A percentile compares a stretch with the other conserved stretches of the same genome.
These are phyloP conservation scores for Amphichorda felina DNA, from an alignment of 2,329 filamentous ascomycete genomes.

Conservation along the genomic window DNA sequence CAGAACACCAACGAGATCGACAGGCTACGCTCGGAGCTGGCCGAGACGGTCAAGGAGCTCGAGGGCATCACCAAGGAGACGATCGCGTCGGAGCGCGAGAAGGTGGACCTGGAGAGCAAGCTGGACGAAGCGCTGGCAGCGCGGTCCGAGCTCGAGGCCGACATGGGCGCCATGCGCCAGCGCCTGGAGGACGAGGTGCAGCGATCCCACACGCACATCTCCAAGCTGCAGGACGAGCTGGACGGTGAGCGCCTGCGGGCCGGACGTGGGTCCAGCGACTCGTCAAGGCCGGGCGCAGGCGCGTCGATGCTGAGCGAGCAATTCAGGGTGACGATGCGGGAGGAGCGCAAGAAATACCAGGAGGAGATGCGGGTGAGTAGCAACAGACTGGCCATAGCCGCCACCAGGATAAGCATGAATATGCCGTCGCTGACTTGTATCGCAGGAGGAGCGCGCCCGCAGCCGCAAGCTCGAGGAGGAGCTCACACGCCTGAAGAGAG, in stretches of 20 bases:
- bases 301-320: conserved; percentile 43
- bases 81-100: conserved; percentile 36
- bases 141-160: conserved; percentile 23
- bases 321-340: conserved; percentile 42
- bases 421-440: background rate
- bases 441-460: conserved; percentile 36
- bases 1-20: conserved; percentile 35
- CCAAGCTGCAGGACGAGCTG: conserved; percentile 37
- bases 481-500: conserved; percentile 28
- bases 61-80: conserved; percentile 42
- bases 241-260: conserved; percentile 36
- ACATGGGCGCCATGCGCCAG: conserved; percentile 20
- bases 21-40: conserved; percentile 36
- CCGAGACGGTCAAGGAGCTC: conserved; percentile 36
- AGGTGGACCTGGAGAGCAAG: conserved; percentile 29
- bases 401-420: background rate
- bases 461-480: conserved; percentile 39
- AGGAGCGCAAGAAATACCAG: conserved; percentile 44
- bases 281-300: conserved; percentile 25
- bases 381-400: background rate
- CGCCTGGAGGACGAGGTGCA: conserved; percentile 29
- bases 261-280: conserved; percentile 17
- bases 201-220: conserved; percentile 20
- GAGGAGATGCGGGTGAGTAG: conserved; percentile 36
- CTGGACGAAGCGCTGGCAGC: conserved; percentile 25